Evolutionary conservation across 2,329 filamentous ascomycete genomes (phyloP).

Genomic region (Sclerotinia nivalis): DNA sequence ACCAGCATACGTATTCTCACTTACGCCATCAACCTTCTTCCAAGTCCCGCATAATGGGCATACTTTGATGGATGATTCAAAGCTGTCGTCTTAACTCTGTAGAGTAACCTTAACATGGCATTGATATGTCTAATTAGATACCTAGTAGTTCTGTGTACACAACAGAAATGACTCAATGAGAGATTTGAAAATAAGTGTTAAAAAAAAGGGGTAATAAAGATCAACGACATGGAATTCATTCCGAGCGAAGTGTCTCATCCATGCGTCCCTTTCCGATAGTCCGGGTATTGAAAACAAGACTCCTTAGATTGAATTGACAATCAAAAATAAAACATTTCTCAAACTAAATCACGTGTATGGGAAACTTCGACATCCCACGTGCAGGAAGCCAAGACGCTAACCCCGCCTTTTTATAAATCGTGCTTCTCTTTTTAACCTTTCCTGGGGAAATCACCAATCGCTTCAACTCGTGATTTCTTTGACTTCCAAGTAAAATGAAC

Average conservation of each 20-base stretch:
- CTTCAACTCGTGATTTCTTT: slow-evolving; percentile 11
- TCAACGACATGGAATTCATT: not conserved
- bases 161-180: slow-evolving; percentile 6
- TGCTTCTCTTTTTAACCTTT: slow-evolving; percentile 12
- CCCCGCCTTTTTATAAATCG: slow-evolving; percentile 20
- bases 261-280: not conserved
- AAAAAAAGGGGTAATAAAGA: not conserved
- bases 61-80: no score
- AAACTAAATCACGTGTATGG: not conserved
- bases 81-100: not conserved
- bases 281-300: not conserved
- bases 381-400: slow-evolving; percentile 13
- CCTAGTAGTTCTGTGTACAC: not conserved
- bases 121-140: not conserved
- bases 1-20: no score
- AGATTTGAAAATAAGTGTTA: not conserved
- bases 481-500: not conserved
- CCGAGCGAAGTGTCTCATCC: not conserved
- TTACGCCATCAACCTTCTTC: not conserved
- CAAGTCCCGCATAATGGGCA: not conserved
- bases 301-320: no score
- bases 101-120: not conserved
- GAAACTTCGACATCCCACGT: not conserved
- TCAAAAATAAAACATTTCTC: not conserved
- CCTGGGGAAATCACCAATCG: slow-evolving; percentile 18